Evolutionary conservation across 2,329 filamentous ascomycete genomes (phyloP).

Genomic region (Fonsecaea erecta): DNA sequence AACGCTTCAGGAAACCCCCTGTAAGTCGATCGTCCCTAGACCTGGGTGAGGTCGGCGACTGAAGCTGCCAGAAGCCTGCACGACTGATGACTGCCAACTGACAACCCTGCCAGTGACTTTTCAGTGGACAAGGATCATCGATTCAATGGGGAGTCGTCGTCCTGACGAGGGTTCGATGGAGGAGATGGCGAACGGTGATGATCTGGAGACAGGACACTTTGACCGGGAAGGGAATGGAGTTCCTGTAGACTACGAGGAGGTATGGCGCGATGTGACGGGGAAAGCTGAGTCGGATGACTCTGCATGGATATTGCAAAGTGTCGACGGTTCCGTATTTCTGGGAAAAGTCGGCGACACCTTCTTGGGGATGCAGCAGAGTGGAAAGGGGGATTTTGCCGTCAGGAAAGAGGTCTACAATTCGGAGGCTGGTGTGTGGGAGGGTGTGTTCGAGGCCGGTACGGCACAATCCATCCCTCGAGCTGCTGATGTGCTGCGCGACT

Average conservation of each 20-base stretch:
- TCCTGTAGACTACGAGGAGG: constrained; percentile 9
- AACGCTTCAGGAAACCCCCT: background rate
- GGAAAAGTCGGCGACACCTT: constrained; percentile 7
- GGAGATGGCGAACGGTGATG: constrained; percentile 3
- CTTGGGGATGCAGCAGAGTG: constrained; percentile 7
- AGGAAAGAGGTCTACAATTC: constrained; percentile 5
- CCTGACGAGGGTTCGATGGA: constrained; percentile 3
- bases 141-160: constrained; percentile 7
- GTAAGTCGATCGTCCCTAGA: background rate
- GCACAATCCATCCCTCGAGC: constrained; percentile 5
- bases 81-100: background rate
- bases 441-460: background rate
- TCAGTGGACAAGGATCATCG: constrained; percentile 14
- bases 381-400: background rate
- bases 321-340: constrained; percentile 4
- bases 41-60: background rate
- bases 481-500: background rate
- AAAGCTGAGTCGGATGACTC: background rate
- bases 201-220: constrained; percentile 6
- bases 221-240: constrained; percentile 1
- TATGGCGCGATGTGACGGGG: constrained; percentile 6
- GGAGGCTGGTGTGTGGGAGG: background rate
- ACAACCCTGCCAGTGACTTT: constrained; percentile 5
- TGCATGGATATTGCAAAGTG: constrained; percentile 14
- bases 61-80: constrained; percentile 4